Conservation (phyloP, 2,329 filamentous ascomycete species). For the Periconia digitata region DNA sequence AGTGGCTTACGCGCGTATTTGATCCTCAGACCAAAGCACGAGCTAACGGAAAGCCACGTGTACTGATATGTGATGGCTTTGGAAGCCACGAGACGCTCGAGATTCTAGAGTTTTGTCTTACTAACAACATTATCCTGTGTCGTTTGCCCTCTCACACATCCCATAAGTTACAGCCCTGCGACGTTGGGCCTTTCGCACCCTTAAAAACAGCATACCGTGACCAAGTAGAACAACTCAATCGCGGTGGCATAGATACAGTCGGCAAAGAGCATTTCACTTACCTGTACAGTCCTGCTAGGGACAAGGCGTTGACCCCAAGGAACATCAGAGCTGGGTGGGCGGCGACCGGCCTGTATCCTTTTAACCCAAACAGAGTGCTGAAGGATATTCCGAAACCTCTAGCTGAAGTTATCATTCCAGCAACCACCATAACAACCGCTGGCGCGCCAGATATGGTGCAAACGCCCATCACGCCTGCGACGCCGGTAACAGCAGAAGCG, state of each 20-base stretch:
- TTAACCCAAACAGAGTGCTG: constrained; percentile 29
- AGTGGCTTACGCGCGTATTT: constrained; percentile 41
- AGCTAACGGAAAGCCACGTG: constrained; percentile 30
- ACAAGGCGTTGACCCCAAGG: constrained; percentile 19
- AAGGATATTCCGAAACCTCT: constrained; percentile 25
- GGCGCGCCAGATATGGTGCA: constrained; percentile 1
- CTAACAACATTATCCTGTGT: constrained; percentile 32
- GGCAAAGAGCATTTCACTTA: constrained; percentile 29
- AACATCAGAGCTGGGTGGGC: constrained; percentile 32
- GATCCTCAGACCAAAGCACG: constrained; percentile 34
- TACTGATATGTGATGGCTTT: constrained; percentile 40
- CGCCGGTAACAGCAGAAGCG: constrained; percentile 16
- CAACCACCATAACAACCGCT: not conserved
- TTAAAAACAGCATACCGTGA: constrained; percentile 13
- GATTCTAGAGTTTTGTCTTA: constrained; percentile 32
- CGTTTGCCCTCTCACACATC: constrained; percentile 5
- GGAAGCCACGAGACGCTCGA: constrained; percentile 40
- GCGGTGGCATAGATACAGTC: constrained; percentile 18
- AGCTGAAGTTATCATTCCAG: constrained; percentile 15
- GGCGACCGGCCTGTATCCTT: constrained; percentile 24
- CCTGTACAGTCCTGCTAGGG: constrained; percentile 22
- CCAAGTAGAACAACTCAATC: constrained; percentile 20
- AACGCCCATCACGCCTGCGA: constrained; percentile 6
- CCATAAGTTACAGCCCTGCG: constrained; percentile 15
- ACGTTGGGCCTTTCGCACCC: constrained; percentile 7